phyloP scores from a whole-genome alignment of 1,284 basidiomycete species.

The Xerocomus amazonicus region DNA sequence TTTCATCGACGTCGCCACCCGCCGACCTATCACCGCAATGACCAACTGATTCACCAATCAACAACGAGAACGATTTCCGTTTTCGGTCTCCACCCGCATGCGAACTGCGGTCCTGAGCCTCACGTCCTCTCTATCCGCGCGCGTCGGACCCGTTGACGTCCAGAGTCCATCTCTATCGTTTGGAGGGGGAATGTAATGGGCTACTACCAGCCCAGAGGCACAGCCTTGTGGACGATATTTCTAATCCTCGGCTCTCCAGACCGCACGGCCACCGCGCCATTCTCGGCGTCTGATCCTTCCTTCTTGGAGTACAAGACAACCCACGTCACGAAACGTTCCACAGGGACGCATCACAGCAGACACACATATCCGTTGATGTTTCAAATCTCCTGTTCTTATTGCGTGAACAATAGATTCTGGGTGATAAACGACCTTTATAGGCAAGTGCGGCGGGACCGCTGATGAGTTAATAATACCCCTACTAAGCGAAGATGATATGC shows the following conservation, averaged over 20 bases:
- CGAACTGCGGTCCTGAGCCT: constrained; percentile 14
- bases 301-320: no score
- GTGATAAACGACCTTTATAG: no score
- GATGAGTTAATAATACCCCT: not conserved
- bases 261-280: no score
- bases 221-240: not conserved
- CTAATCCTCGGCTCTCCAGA: no score
- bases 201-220: not conserved
- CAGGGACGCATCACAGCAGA: no score
- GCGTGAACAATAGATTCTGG: no score
- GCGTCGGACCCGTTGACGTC: not conserved
- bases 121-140: not conserved
- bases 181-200: no score
- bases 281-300: not conserved
- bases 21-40: constrained; percentile 11
- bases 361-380: no score
- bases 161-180: not conserved
- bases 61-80: not conserved
- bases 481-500: not conserved
- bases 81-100: not conserved
- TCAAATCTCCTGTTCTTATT: no score
- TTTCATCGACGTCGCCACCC: no score
- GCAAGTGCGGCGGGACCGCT: not conserved
- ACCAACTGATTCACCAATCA: not conserved
- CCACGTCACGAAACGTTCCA: no score